Conservation (phyloP, 1,284 basidiomycete species). For the Fomitopsis palustris region DNA sequence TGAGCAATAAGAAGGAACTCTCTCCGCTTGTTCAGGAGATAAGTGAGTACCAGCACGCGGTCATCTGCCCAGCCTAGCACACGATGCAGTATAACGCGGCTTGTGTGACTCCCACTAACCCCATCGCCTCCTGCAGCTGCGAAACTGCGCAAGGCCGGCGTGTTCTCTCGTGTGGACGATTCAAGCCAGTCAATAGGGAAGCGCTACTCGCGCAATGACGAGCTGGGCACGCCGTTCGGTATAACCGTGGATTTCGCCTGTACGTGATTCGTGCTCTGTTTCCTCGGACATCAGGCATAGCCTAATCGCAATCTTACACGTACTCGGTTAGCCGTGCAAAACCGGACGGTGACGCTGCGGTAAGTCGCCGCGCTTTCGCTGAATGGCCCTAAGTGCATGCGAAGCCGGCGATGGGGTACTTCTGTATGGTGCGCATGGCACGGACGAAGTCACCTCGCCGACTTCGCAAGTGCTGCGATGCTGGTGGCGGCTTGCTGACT, state of each 20-base stretch:
- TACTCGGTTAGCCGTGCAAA: conserved; percentile 62
- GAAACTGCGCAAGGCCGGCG: conserved; percentile 83
- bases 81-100: conserved; percentile 5
- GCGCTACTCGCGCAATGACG: conserved; percentile 97
- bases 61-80: conserved; percentile 12
- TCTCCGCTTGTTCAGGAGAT: conserved; percentile 85
- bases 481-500: conserved; percentile 11
- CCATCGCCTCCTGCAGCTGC: conserved; percentile 50
- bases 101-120: background rate
- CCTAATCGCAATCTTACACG: conserved; percentile 15
- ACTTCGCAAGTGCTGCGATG: background rate
- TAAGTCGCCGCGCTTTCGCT: conserved; percentile 33
- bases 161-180: conserved; percentile 93
- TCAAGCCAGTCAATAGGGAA: conserved; percentile 94
- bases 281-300: conserved; percentile 22
- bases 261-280: conserved; percentile 35
- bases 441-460: background rate
- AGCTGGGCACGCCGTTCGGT: conserved; percentile 96
- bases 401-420: background rate
- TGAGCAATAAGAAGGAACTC: conserved; percentile 87
- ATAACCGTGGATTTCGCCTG: conserved; percentile 97
- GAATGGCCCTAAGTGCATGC: background rate
- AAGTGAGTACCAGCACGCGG: conserved; percentile 56
- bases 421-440: background rate
- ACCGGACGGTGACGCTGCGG: conserved; percentile 88